A percentile compares a stretch with the other conserved stretches of the same genome.
phyloP scores from a whole-genome alignment of 257 asterid species.

The Solanum virginianum region DNA sequence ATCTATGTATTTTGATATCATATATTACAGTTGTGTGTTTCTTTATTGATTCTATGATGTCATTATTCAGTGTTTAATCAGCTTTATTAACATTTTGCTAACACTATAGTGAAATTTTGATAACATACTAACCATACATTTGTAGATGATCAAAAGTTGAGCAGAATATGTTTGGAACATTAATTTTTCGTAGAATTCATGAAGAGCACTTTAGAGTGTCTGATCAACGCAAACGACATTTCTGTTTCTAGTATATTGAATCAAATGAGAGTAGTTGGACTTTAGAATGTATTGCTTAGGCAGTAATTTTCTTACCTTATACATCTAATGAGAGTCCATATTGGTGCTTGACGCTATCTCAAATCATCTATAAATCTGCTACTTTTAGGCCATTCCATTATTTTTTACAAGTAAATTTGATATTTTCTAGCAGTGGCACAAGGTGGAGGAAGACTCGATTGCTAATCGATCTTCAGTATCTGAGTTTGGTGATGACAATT shows the following conservation, averaged over 20 bases:
- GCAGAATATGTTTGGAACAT: too few relatives aligned
- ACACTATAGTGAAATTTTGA: too few relatives aligned
- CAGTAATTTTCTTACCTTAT: neutral
- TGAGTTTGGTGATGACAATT: constrained; percentile 85
- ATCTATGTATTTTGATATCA: too few relatives aligned
- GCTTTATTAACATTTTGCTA: too few relatives aligned
- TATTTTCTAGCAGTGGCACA: constrained; percentile 41
- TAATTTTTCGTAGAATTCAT: neutral
- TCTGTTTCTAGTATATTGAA: neutral
- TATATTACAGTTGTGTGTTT: too few relatives aligned
- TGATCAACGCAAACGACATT: neutral
- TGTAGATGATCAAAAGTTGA: too few relatives aligned
- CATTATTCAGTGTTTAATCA: too few relatives aligned
- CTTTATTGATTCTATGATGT: too few relatives aligned
- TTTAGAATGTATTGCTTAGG: neutral
- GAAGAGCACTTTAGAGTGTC: neutral
- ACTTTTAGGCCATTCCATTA: neutral
- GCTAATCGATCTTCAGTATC: constrained; percentile 55
- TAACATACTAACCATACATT: too few relatives aligned
- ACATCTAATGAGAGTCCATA: neutral
- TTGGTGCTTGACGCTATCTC: neutral
- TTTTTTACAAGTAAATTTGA: neutral
- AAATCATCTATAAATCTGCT: neutral
- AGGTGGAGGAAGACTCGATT: constrained; percentile 55
- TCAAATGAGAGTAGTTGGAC: neutral